Evolutionary conservation across 805 yeast species (phyloP).

Genomic region (Myxozyma melibiosi): DNA sequence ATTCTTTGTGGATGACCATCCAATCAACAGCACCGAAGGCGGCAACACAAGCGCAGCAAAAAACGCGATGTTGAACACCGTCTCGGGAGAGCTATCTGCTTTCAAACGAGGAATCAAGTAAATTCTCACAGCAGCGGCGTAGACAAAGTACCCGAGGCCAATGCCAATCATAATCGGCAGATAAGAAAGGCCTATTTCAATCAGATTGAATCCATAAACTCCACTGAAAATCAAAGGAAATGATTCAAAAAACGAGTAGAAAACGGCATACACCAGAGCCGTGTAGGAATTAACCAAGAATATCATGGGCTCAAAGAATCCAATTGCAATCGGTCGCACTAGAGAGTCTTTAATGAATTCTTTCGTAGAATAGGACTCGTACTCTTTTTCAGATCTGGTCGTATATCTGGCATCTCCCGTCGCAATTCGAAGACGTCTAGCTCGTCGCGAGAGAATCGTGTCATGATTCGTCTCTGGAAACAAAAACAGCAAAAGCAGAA

Average conservation of each 20-base stretch:
- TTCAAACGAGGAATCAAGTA: neutral
- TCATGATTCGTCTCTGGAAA: slow-evolving; percentile 56
- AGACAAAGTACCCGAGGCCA: slow-evolving; percentile 29
- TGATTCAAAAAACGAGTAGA: slow-evolving; percentile 63
- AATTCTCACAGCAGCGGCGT: neutral
- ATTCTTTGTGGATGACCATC: slow-evolving; percentile 50
- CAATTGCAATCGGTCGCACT: slow-evolving; percentile 50
- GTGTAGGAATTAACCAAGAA: slow-evolving; percentile 55
- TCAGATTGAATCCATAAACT: slow-evolving; percentile 50
- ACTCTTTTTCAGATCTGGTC: slow-evolving; percentile 39
- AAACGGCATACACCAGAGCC: slow-evolving; percentile 55
- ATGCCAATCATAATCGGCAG: slow-evolving; percentile 53
- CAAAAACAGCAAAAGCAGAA: slow-evolving; percentile 45
- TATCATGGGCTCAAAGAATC: slow-evolving; percentile 58
- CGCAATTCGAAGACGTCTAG: slow-evolving; percentile 49
- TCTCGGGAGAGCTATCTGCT: slow-evolving; percentile 19
- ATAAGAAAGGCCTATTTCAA: slow-evolving; percentile 54
- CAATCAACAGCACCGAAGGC: slow-evolving; percentile 51
- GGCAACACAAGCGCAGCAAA: slow-evolving; percentile 44
- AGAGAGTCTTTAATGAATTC: slow-evolving; percentile 36
- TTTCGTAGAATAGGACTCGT: neutral
- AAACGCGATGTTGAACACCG: slow-evolving; percentile 11
- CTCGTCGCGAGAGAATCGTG: slow-evolving; percentile 54
- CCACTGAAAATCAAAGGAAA: slow-evolving; percentile 58
- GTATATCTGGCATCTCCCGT: slow-evolving; percentile 54